Conservation (phyloP, 352 stramenopile species). For the Phytophthora podocarpi region DNA sequence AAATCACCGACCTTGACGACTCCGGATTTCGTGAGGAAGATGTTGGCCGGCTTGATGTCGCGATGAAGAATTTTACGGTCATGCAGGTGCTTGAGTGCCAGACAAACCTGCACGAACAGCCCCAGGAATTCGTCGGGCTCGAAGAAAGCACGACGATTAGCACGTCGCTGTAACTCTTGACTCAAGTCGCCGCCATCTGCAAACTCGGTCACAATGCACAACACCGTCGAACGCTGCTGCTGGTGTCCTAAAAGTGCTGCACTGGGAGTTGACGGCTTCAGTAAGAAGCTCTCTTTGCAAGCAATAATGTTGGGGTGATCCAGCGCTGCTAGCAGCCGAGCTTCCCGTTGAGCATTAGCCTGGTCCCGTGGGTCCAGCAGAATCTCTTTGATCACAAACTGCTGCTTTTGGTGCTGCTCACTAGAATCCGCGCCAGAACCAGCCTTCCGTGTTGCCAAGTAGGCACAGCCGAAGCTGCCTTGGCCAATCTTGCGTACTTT, state of each 20-base stretch:
- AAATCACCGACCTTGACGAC: constrained; percentile 84
- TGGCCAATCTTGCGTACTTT: constrained; percentile 80
- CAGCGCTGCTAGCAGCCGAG: constrained; percentile 66
- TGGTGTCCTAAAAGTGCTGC: background rate
- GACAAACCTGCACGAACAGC: constrained; percentile 68
- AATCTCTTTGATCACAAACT: constrained; percentile 81
- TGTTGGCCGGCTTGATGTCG: constrained; percentile 88
- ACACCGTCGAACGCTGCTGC: constrained; percentile 26
- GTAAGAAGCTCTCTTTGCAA: constrained; percentile 79
- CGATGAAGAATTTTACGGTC: constrained; percentile 88
- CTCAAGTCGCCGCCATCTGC: constrained; percentile 79
- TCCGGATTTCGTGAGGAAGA: constrained; percentile 74
- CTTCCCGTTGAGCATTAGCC: constrained; percentile 62
- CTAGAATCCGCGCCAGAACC: background rate
- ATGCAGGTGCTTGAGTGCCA: constrained; percentile 85
- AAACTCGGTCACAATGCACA: constrained; percentile 89
- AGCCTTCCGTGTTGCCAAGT: constrained; percentile 57
- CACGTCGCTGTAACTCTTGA: constrained; percentile 49
- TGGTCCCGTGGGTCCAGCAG: constrained; percentile 71
- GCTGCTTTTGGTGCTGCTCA: constrained; percentile 38
- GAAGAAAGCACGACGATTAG: constrained; percentile 19
- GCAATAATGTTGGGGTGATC: constrained; percentile 87
- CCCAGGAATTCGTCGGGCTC: constrained; percentile 53
- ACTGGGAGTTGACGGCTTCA: constrained; percentile 18
- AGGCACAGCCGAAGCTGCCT: constrained; percentile 74